A percentile compares a stretch with the other conserved stretches of the same genome.
phyloP scores from a whole-genome alignment of 108 stramenopile genomes.

The Skeletonema tropicum region DNA sequence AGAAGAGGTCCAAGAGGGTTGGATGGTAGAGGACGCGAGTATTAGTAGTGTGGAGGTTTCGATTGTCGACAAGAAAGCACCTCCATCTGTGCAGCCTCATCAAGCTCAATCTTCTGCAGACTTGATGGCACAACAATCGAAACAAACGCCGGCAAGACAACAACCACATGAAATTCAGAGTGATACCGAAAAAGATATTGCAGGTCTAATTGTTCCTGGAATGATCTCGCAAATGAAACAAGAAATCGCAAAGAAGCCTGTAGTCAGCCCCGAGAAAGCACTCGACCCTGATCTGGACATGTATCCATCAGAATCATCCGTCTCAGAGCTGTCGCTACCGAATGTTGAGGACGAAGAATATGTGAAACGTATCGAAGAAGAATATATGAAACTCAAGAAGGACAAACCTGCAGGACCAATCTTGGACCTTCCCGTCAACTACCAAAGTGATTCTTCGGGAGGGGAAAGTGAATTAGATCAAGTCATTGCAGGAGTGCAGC shows the following conservation, averaged over 20 bases:
- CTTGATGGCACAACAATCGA: background rate
- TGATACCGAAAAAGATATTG: background rate
- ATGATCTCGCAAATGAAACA: background rate
- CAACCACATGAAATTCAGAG: background rate
- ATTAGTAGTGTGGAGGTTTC: slow-evolving; percentile 10
- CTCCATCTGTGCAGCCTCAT: background rate
- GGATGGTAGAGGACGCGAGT: slow-evolving; percentile 25
- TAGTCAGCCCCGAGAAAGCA: slow-evolving; percentile 34
- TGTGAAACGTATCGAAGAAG: slow-evolving; percentile 22
- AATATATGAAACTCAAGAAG: slow-evolving; percentile 4
- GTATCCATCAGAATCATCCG: slow-evolving; percentile 42
- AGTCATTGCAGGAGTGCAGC: slow-evolving; percentile 45
- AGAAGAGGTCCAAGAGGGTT: slow-evolving; percentile 13
- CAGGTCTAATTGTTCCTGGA: background rate
- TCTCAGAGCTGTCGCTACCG: slow-evolving; percentile 38
- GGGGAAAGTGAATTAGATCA: slow-evolving; percentile 26
- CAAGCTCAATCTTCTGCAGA: background rate
- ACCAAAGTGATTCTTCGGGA: slow-evolving; percentile 7
- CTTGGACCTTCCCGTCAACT: background rate
- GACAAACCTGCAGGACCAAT: background rate
- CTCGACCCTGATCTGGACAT: slow-evolving; percentile 35
- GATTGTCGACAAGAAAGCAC: background rate
- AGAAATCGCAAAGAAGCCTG: background rate
- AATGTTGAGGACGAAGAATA: slow-evolving; percentile 21
- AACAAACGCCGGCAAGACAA: background rate